Percentiles rank a stretch among this genome's conserved stretches.
phyloP scores from a whole-genome alignment of 306 rosid species.

The Heteromeles arbutifolia region DNA sequence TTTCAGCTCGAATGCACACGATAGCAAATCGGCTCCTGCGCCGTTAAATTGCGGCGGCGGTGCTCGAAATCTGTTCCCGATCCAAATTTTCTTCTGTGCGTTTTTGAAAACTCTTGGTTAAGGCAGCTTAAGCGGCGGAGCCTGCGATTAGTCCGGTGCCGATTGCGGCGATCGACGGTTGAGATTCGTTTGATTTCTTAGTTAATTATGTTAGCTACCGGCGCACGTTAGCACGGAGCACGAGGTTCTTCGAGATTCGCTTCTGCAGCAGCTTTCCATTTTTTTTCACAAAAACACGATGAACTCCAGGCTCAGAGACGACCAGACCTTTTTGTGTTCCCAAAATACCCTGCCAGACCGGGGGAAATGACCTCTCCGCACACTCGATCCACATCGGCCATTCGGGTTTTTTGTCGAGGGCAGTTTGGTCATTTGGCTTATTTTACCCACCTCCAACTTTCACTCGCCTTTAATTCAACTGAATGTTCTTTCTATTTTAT shows the following conservation, averaged over 20 bases:
- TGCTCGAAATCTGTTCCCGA: not conserved
- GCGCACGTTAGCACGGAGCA: conserved; percentile 17
- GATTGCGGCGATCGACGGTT: not conserved
- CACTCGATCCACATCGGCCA: not conserved
- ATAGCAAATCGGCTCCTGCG: not conserved
- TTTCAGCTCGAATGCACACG: not conserved
- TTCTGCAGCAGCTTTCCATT: not conserved
- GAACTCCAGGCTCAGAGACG: conserved; percentile 12
- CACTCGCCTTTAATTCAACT: conserved; percentile 20
- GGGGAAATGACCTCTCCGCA: not conserved
- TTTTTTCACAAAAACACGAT: not conserved
- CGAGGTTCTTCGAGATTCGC: conserved; percentile 24
- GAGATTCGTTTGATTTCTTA: not conserved
- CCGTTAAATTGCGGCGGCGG: not conserved
- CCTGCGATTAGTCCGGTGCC: not conserved
- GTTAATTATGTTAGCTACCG: not conserved
- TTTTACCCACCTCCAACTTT: not conserved
- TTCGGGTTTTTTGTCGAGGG: not conserved
- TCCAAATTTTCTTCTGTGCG: not conserved
- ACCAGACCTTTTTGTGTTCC: not conserved
- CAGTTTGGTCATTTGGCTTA: not conserved
- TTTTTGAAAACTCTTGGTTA: not conserved
- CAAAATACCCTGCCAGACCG: not conserved
- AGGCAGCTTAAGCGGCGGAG: not conserved
- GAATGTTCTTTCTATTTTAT: conserved; percentile 10